phyloP scores from a whole-genome alignment of 257 asterid species.

The Craterostigma plantagineum region DNA sequence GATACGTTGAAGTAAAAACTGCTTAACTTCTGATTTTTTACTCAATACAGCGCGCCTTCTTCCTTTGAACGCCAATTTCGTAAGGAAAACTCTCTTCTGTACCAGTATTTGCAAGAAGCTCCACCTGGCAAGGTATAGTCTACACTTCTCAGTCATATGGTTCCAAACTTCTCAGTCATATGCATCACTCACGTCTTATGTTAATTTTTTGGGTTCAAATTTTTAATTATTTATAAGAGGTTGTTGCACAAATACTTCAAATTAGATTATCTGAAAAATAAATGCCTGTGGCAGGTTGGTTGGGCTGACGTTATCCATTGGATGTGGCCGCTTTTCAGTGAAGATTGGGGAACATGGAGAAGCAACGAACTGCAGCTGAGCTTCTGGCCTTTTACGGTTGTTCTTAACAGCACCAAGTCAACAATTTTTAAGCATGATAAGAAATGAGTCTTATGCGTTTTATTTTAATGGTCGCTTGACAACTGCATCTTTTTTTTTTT shows the following conservation, averaged over 20 bases:
- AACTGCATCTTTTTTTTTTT: slow-evolving; percentile 13
- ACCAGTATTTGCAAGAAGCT: slow-evolving; percentile 69
- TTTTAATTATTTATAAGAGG: not conserved
- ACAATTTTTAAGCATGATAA: slow-evolving; percentile 9
- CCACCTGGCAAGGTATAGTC: slow-evolving; percentile 47
- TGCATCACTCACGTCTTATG: not conserved
- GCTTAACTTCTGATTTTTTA: slow-evolving; percentile 12
- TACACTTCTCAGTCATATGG: slow-evolving; percentile 4
- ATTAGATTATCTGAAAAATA: no score
- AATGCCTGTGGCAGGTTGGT: slow-evolving; percentile 37
- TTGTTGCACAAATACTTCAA: no score
- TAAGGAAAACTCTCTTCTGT: slow-evolving; percentile 59
- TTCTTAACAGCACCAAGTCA: slow-evolving; percentile 12
- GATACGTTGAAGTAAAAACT: slow-evolving; percentile 1
- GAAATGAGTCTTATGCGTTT: slow-evolving; percentile 7
- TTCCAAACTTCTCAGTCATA: no score
- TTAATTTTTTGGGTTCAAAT: not conserved
- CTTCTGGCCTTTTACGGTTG: slow-evolving; percentile 76
- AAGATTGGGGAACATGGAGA: slow-evolving; percentile 95
- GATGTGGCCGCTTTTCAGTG: slow-evolving; percentile 98
- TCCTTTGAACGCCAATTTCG: slow-evolving; percentile 66
- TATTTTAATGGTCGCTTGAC: slow-evolving; percentile 5
- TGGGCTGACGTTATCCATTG: slow-evolving; percentile 91
- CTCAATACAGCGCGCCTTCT: slow-evolving; percentile 72
- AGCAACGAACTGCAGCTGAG: slow-evolving; percentile 60